Base-by-base conservation (phyloP, 2,329 filamentous ascomycete genomes). In the Penicillium concentricum region DNA sequence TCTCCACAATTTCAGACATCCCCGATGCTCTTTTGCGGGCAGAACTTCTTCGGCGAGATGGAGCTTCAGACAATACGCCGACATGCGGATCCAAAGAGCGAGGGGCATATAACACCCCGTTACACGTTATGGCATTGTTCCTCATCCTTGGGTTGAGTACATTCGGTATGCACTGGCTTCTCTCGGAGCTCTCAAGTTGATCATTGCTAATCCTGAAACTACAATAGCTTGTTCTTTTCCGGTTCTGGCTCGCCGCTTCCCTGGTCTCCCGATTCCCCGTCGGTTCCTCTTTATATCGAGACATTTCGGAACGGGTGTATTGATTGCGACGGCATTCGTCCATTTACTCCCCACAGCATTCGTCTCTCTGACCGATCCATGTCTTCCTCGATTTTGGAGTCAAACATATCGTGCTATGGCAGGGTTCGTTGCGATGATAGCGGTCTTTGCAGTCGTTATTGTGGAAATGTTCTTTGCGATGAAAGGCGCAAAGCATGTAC, bases 401-500 rank as follows among this genome's bases (percentile, higher is more conserved):
- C 69, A 88, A 61, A 83, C 84, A n/a, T 96, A 94, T 72, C 84
- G 82, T 45, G 90, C 90, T 6, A 87, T 95, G 71, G 86, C 91
- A 0, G 91, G 92, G 2, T 81, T 94, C 46, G 84, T 96, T 45
- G 89, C 90, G 54, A 93, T 96, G 89, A 74, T 87, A 10, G 87
- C 89, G 12, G 89, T 91, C n/a, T 81, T 96, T 57, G 78, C 89
- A 4, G 92, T 97, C 3, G 90, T 96, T 7, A 84, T 86, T 2
- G 83, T 97, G 51, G 93, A 97, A 74, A 96, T 94, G 77, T 91
- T 92, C 72, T 87, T 97, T 64, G 92, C 91, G 0, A 89, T 87
- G 51, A 82, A 82, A 69, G 85, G 85, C 5, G 84, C 84, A 9
- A 79, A 79, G 16, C 84, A 87, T 68, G 78, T 81, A 46, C 84